Conservation (phyloP, 257 asterid genomes). For the Primulina huaijiensis region DNA sequence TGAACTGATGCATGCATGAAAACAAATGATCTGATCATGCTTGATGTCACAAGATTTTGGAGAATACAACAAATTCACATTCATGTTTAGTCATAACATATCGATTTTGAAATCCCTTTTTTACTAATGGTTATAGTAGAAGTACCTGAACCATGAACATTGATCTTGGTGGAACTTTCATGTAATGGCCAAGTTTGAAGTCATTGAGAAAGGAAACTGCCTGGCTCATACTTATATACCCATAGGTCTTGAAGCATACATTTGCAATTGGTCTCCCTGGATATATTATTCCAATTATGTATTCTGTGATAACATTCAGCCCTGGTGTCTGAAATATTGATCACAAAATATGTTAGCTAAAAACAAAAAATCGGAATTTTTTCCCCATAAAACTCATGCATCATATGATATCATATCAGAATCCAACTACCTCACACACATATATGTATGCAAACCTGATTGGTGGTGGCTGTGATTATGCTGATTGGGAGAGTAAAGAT, state of each 20-base stretch:
- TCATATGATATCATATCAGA: too few relatives aligned
- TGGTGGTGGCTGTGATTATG: constrained; percentile 77
- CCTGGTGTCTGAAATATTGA: constrained; percentile 48
- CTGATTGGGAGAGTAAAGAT: constrained; percentile 65
- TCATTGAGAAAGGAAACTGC: constrained; percentile 71
- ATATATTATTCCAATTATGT: constrained; percentile 51
- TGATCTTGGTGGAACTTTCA: constrained; percentile 78
- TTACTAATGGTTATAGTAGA: not conserved
- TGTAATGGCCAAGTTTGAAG: constrained; percentile 82
- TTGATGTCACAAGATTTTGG: too few relatives aligned
- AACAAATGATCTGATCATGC: too few relatives aligned
- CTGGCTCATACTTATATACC: constrained; percentile 75
- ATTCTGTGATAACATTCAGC: constrained; percentile 67
- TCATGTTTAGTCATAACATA: too few relatives aligned
- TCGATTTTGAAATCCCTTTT: too few relatives aligned
- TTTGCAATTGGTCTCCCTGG: constrained; percentile 86
- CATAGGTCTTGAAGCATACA: constrained; percentile 76
- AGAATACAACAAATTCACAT: too few relatives aligned
- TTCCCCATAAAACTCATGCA: too few relatives aligned
- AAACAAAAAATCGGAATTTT: too few relatives aligned
- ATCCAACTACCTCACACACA: too few relatives aligned
- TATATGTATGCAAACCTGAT: constrained; percentile 38
- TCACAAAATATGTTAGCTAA: too few relatives aligned
- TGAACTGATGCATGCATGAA: constrained; percentile 29
- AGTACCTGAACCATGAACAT: constrained; percentile 78